Base-by-base conservation (phyloP, 2,329 filamentous ascomycete species). In the Fusarium anguioides region DNA sequence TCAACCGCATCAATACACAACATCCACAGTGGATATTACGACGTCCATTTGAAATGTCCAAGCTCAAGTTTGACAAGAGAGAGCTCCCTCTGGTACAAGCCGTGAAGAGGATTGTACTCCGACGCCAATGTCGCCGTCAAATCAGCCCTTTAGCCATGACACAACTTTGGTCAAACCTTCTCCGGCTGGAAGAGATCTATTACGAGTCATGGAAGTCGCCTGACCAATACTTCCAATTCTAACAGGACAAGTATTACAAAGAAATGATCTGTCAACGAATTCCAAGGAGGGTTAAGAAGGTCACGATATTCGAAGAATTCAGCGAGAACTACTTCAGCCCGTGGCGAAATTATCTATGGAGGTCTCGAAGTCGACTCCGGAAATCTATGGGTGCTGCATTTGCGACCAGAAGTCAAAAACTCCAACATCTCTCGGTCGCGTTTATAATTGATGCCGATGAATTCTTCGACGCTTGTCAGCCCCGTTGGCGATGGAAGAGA, bases 251-350 rank as follows among this genome's bases (percentile, higher is more conserved):
- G 27, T 11, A 29, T 6, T 11, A 29, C 27, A 10, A 45, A 14
- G 17, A 21, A 17, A 48, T 42, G 12, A 48, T 57, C 1, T 37
- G 18, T n/a, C 5, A 21, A 18, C 27, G 9, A 29, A 26, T 68
- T n/a, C 20, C 56, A 4, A 49, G 8, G 24, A 40, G 18, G 18
- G 74, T 83, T 29, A 64, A 75, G 26, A 65, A 5, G 4, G 8
- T 68, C 3, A 47, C 8, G 1, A 36, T 60, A 26, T 69, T 62
- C 17, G 57, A 68, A n/a, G 64, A 69, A 21, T 68, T 66, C 3
- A 69, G 66, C 6, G 50, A 65, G 37, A 52, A 50, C 4, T 51
- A 65, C 9, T 51, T 64, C 15, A 47, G 49, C 6, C 0, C 61
- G 12, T 51, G 57, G 21, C 35, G 56, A 11, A 31, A 10, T 42